Percentiles rank a stretch among this genome's conserved stretches.
These are phyloP conservation scores for Asterophora parasitica DNA, from an alignment of 768 basidiomycete genomes.

Conservation along the genomic window DNA sequence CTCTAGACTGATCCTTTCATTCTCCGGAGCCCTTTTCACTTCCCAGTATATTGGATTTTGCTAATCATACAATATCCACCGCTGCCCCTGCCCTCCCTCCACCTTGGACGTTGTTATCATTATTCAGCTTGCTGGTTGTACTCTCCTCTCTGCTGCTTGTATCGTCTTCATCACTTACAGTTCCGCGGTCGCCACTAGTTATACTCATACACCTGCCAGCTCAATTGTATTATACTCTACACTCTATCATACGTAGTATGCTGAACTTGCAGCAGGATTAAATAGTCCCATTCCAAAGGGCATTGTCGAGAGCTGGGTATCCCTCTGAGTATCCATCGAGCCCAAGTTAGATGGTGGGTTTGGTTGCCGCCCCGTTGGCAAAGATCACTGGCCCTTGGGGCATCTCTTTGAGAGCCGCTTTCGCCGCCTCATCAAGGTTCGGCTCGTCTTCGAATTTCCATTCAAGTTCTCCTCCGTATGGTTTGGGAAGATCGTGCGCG, in stretches of 20 bases:
- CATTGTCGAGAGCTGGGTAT: no score
- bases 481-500: constrained; percentile 48
- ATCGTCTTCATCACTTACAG: neutral
- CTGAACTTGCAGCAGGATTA: neutral
- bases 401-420: constrained; percentile 40
- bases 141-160: neutral
- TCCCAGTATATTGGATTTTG: neutral
- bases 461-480: constrained; percentile 71
- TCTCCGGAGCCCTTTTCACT: neutral
- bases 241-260: neutral
- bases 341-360: constrained; percentile 13
- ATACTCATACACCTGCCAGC: neutral
- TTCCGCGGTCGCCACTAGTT: neutral
- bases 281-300: neutral
- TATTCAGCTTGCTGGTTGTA: neutral
- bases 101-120: neutral
- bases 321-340: neutral
- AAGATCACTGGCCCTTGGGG: constrained; percentile 55
- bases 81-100: neutral
- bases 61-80: neutral
- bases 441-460: constrained; percentile 72
- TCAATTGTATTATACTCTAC: constrained; percentile 5
- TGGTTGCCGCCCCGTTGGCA: constrained; percentile 36
- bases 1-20: constrained; percentile 18
- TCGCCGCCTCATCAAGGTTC: constrained; percentile 51